These are phyloP conservation scores for Amylocarpus encephaloides DNA, from an alignment of 2,329 filamentous ascomycete species.

Conservation along the genomic window DNA sequence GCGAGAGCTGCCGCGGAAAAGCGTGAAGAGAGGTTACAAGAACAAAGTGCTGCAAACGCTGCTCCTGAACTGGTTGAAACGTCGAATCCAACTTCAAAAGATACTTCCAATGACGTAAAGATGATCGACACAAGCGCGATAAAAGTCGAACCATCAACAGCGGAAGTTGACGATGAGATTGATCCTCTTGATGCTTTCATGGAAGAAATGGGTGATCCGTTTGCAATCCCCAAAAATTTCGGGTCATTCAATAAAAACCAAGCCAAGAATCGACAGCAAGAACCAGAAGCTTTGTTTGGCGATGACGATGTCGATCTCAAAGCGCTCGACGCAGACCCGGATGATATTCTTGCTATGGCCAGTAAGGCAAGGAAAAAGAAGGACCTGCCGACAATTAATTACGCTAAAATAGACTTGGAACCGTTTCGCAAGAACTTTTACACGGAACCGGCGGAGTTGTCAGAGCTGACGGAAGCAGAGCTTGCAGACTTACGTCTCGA, in stretches of 20 bases:
- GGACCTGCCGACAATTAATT: constrained; percentile 83
- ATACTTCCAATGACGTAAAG: constrained; percentile 28
- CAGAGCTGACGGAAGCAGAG: constrained; percentile 77
- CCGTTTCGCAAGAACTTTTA: constrained; percentile 93
- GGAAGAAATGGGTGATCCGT: constrained; percentile 52
- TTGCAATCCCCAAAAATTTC: constrained; percentile 35
- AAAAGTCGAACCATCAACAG: constrained; percentile 21
- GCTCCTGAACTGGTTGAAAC: constrained; percentile 37
- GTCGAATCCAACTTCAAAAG: constrained; percentile 39
- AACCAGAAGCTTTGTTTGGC: constrained; percentile 81
- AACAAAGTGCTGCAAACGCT: constrained; percentile 33
- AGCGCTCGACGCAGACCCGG: constrained; percentile 56
- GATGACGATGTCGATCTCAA: constrained; percentile 69
- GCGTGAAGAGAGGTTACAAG: constrained; percentile 61
- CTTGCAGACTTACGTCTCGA: constrained; percentile 75
- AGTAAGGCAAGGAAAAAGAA: constrained; percentile 74
- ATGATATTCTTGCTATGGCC: constrained; percentile 57
- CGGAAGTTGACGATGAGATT: constrained; percentile 63
- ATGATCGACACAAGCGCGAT: constrained; percentile 31
- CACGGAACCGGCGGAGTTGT: constrained; percentile 78
- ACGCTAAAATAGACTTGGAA: constrained; percentile 77
- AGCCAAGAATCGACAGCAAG: constrained; percentile 48
- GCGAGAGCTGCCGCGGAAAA: constrained; percentile 80
- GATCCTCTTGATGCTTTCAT: constrained; percentile 98
- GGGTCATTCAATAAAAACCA: constrained; percentile 26